Evolutionary conservation across 768 basidiomycete genomes (phyloP), one percentile per base, ranked within the genome.

Genomic region (Gymnopilus junonius): DNA sequence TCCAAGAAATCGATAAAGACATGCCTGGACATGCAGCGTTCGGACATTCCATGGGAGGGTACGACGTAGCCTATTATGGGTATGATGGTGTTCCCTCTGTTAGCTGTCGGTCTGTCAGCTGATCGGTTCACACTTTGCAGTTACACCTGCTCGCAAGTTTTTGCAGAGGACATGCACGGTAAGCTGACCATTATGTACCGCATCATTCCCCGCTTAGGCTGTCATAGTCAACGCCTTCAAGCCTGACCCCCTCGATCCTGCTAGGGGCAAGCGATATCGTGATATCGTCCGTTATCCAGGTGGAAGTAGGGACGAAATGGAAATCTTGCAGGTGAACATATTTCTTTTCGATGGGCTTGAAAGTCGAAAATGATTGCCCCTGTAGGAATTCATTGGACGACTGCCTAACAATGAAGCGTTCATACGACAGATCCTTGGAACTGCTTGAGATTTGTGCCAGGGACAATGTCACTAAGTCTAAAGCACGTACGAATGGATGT

Each of bases 261-360:
- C 74, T 20, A 84, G 85, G 14, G 93, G 94, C 4, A 78, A 82
- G 64, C 77, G 74, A 27, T 96, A 95, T 72, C 85, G 93, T 2
- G 83, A 91, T 63, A 87, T 87, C 73, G 94, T 96, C 63, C 81
- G 95, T 17, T 74, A 77, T 35, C 84, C 85, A 6, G 93, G 94
- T 21, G 92, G 91, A 29, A 91, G 88, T 67, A 84, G 90, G 10
- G 93, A 95, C 63, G 94, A 94, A 68, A 75, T 87, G 60, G 89
- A 91, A 45, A 90, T 89, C n/a, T 81, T 95, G 59, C 83, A 90
- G 82, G 92, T 88, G 64, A 27, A 76, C 56, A 1, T 23, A 25
- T 27, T 31, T 17, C 27, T 29, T 31, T 42, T 21, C 10, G 37
- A 20, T 15, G n/a, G n/a, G n/a, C 31, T 34, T 40, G 37, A 43